Evolutionary conservation across 257 asterid species (phyloP), one percentile per base, ranked within the genome.

Genomic region (Nicotiana paniculata): DNA sequence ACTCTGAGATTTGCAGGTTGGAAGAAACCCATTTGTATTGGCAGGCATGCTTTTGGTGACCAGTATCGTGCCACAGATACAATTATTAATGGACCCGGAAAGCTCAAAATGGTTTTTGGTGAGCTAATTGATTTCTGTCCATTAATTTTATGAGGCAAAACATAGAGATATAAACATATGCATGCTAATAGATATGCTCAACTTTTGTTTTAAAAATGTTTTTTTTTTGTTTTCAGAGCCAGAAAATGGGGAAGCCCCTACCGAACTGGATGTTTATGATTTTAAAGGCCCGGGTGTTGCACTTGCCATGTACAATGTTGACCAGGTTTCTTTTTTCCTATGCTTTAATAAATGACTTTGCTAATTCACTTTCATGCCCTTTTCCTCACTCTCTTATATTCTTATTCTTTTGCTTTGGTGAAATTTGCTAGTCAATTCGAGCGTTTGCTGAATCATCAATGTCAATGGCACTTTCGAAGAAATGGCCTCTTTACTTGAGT

Each of bases 1-100:
- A 70, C 53, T 82, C 57, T 83, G 57, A 55, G 58, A 69, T 79
- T 80, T 86, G 82, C 89, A 95, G 98, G 98, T 83, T 95, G 98
- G 98, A 93, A 88, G 85, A 90, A 93, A 89, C 97, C 97, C 87
- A 95, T 95, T 80, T 95, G 98, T 76, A 93, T 95, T 65, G 97
- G 98, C 58, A 93, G 98, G 82, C 98, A 93, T 87, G 98, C 96
- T 66, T 95, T 93, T 90, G 98, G 98, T 30, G 98, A 95, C 83
- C 98, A 95, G 77, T 93, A 95, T 83, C 95, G 97, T 72, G 96
- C 98, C 75, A 95, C 97, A 54, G 98, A 95, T 86, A 78, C 91
- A 55, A 39, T 90, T 26, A 95, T 95, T 75, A 82, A 83, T 63
- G 97, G 96, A 85, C 94, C 97, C 4, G 98, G 98, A 80, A 95